Evolutionary conservation across 768 basidiomycete species (phyloP).

Genomic region (Sporobolomyces pararoseus): DNA sequence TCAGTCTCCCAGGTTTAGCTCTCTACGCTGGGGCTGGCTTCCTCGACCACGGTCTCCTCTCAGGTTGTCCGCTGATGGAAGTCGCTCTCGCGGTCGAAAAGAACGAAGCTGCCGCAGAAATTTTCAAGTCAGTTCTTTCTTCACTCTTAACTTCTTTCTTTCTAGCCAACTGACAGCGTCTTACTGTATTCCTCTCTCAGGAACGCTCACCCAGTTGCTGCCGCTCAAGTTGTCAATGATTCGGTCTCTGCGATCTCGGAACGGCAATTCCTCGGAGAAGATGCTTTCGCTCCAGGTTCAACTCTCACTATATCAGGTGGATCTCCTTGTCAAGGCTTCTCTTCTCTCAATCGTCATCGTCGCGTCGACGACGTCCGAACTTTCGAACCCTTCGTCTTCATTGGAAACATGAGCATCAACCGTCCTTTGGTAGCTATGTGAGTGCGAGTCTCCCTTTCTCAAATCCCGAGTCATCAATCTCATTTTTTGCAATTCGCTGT

Average conservation of each 20-base stretch:
- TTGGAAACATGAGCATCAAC: neutral
- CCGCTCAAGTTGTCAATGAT: neutral
- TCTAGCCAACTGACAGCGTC: too few relatives aligned
- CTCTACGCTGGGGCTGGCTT: conserved; percentile 2
- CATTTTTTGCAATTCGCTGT: too few relatives aligned
- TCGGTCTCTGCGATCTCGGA: neutral
- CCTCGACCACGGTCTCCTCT: neutral
- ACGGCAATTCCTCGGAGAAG: neutral
- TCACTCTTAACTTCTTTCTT: neutral
- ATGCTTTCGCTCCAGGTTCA: neutral
- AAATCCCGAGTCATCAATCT: too few relatives aligned
- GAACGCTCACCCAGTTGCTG: neutral
- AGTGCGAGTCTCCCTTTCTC: neutral
- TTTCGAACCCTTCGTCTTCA: conserved; percentile 3
- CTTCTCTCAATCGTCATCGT: neutral
- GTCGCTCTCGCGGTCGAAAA: neutral
- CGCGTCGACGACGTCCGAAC: neutral
- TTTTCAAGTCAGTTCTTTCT: neutral
- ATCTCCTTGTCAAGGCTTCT: conserved; percentile 5
- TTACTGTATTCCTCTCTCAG: too few relatives aligned
- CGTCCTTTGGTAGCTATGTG: neutral
- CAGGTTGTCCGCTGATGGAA: neutral
- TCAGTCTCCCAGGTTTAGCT: neutral
- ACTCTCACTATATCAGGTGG: neutral
- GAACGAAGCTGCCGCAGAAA: neutral